Base-by-base conservation (phyloP, 495 filamentous ascomycete species). In the Penicillium alfredii region DNA sequence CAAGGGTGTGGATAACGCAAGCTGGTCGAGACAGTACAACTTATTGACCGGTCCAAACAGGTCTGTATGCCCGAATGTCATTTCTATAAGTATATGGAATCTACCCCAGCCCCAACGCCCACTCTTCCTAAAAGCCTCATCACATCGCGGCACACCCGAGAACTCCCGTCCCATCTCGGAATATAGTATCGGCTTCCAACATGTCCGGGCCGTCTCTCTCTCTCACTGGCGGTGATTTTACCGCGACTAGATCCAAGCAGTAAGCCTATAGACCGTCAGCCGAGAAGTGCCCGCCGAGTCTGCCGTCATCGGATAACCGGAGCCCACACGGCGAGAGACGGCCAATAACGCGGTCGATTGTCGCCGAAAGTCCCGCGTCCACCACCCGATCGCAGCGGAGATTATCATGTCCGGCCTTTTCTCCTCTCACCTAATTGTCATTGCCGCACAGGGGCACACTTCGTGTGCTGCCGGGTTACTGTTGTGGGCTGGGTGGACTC, bases 281-380 rank as follows among this genome's bases (percentile, higher is more conserved):
- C 38, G 33, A 45, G 31, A 10, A 23, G 17, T 13, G 6, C 13
- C 20, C 17, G 31, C 38, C 42, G 38, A 35, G 37, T 40, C 39
- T 48, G 38, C 42, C 40, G 38, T 35, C 33, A 38, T 50, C 50
- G 50, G 50, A 44, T 45, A 43, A 30, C 36, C 42, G 31, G n/a
- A n/a, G n/a, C n/a, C n/a, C n/a, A 35, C 6, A 17, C 18, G 22
- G 41, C 31, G 29, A 32, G 9, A 12, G 29, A 32, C 17, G 26
- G 12, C 51, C 51, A 55, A 55, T 55, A 20, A 38, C 22, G 25
- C n/a, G 11, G 14, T 31, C 18, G 15, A 1, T 33, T 51, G 15
- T n/a, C 43, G 35, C 47, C 47, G 51, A 51, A 54, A 44, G 10
- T 53, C 46, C 50, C 46, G 46, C 40, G 20, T 14, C 21, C 50